Evolutionary conservation across 495 filamentous ascomycete genomes (phyloP).

Genomic region (Neurospora discreta): DNA sequence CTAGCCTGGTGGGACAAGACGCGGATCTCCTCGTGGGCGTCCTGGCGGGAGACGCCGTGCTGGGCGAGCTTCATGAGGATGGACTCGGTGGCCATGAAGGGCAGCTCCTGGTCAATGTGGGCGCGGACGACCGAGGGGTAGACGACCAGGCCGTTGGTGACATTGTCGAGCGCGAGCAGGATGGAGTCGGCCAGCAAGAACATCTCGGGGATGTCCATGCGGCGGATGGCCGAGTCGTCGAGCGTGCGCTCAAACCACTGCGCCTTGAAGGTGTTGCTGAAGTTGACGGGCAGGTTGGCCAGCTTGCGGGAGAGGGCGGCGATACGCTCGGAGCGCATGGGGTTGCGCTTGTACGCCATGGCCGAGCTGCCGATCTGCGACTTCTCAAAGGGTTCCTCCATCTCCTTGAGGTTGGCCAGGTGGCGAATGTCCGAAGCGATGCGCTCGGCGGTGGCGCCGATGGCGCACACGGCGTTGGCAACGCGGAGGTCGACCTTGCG

Average conservation of each 20-base stretch:
- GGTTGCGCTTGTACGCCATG: conserved; percentile 74
- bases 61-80: conserved; percentile 81
- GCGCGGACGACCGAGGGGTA: conserved; percentile 68
- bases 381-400: conserved; percentile 89
- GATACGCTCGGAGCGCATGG: conserved; percentile 79
- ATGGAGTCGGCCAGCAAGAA: conserved; percentile 79
- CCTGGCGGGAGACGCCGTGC: conserved; percentile 69
- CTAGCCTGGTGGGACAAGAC: conserved; percentile 81
- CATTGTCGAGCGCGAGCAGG: conserved; percentile 71
- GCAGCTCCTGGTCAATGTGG: conserved; percentile 66
- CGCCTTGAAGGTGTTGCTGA: conserved; percentile 62
- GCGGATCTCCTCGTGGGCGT: conserved; percentile 86
- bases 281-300: conserved; percentile 52
- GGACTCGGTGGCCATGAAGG: conserved; percentile 80
- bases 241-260: conserved; percentile 73
- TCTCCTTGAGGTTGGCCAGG: conserved; percentile 52
- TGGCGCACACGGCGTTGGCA: conserved; percentile 65
- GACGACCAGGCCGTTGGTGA: conserved; percentile 71
- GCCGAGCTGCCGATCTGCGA: conserved; percentile 50
- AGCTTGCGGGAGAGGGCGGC: conserved; percentile 65
- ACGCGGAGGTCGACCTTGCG: conserved; percentile 69
- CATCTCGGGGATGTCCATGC: conserved; percentile 57
- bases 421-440: conserved; percentile 66
- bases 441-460: conserved; percentile 70
- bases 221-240: conserved; percentile 36